phyloP scores from a whole-genome alignment of 139 green algal genomes.

The Micractinium conductrix region DNA sequence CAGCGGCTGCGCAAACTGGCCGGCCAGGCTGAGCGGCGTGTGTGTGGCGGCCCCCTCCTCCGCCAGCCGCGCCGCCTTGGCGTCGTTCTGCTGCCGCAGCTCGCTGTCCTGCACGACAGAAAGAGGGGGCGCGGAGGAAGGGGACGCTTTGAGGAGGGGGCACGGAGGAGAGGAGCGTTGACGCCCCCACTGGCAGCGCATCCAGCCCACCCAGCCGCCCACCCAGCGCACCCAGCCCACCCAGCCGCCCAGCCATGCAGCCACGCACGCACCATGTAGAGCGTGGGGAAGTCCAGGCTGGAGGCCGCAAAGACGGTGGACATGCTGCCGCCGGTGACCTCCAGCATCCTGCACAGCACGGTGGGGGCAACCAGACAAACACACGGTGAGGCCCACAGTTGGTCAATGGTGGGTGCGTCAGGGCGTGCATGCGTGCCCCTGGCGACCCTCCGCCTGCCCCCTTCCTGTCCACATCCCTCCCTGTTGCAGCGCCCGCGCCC shows the following conservation, averaged over 20 bases:
- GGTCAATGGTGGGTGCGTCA: too few relatives aligned
- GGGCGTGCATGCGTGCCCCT: too few relatives aligned
- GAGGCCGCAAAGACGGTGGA: slow-evolving; percentile 41
- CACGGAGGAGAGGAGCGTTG: too few relatives aligned
- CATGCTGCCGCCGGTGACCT: slow-evolving; percentile 58
- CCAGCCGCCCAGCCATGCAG: not conserved
- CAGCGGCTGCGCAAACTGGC: slow-evolving; percentile 35
- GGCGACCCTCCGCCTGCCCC: too few relatives aligned
- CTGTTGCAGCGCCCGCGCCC: too few relatives aligned
- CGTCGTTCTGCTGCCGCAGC: slow-evolving; percentile 44
- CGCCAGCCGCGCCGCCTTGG: slow-evolving; percentile 27
- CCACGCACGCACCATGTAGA: slow-evolving; percentile 39
- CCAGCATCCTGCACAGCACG: slow-evolving; percentile 40
- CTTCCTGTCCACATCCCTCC: too few relatives aligned
- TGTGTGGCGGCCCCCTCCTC: slow-evolving; percentile 18
- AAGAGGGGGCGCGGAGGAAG: not conserved
- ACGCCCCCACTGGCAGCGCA: too few relatives aligned
- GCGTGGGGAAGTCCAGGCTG: slow-evolving; percentile 49
- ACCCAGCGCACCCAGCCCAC: not conserved
- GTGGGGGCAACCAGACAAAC: not conserved
- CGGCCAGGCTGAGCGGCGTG: slow-evolving; percentile 40
- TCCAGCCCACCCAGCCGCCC: not conserved
- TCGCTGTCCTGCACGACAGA: slow-evolving; percentile 42
- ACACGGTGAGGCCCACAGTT: too few relatives aligned
- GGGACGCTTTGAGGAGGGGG: too few relatives aligned